Conservation (phyloP, 2,329 filamentous ascomycete genomes). For the Chaetomium strumarium region DNA sequence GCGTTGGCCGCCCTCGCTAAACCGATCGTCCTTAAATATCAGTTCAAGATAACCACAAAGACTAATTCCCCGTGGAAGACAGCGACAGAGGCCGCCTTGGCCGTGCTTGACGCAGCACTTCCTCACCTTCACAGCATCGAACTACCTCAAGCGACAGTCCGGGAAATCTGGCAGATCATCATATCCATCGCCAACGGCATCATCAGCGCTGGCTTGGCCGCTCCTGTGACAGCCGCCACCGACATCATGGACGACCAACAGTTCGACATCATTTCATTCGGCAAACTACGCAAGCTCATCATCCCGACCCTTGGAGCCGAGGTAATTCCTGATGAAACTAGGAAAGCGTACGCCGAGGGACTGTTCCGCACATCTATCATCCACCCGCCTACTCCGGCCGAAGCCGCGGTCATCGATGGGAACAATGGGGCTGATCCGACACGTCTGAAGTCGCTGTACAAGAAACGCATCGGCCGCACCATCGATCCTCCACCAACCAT, state of each 20-base stretch:
- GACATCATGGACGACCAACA: conserved; percentile 62
- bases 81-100: conserved; percentile 65
- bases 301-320: conserved; percentile 65
- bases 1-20: conserved; percentile 61
- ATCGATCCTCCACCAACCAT: conserved; percentile 58
- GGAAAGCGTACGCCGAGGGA: conserved; percentile 64
- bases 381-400: conserved; percentile 53
- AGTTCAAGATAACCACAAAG: conserved; percentile 66
- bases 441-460: conserved; percentile 58
- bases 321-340: conserved; percentile 58
- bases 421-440: conserved; percentile 35
- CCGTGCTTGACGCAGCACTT: conserved; percentile 61
- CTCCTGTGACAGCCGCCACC: conserved; percentile 36
- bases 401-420: conserved; percentile 53
- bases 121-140: conserved; percentile 49
- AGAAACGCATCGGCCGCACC: conserved; percentile 65
- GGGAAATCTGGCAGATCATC: conserved; percentile 65
- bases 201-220: conserved; percentile 55
- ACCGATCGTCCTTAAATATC: conserved; percentile 75
- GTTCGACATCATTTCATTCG: conserved; percentile 76
- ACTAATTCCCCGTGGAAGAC: conserved; percentile 70
- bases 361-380: conserved; percentile 81
- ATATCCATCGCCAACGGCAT: conserved; percentile 63
- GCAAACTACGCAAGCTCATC: conserved; percentile 62
- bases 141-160: conserved; percentile 40